phyloP scores from a whole-genome alignment of 495 filamentous ascomycete genomes.

The Pseudomonodictys pantanalensis region DNA sequence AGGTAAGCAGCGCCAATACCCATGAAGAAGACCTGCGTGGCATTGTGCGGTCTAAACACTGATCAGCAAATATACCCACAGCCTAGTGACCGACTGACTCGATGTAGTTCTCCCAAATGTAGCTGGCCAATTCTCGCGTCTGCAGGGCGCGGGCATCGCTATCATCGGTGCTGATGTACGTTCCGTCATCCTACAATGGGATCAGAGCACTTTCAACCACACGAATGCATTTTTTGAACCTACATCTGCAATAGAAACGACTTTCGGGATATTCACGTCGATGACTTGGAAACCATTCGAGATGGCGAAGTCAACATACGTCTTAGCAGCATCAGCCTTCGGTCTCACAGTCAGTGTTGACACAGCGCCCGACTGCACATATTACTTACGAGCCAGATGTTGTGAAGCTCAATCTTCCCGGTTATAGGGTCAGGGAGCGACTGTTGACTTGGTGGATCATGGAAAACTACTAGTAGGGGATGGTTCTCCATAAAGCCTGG shows the following conservation, averaged over 20 bases:
- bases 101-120: slow-evolving; percentile 97
- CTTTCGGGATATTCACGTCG: slow-evolving; percentile 60
- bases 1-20: slow-evolving; percentile 64
- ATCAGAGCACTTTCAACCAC: slow-evolving; percentile 1
- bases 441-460: slow-evolving; percentile 65
- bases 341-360: slow-evolving; percentile 35
- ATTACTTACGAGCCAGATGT: slow-evolving; percentile 74
- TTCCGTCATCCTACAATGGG: slow-evolving; percentile 24
- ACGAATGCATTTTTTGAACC: slow-evolving; percentile 17
- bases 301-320: slow-evolving; percentile 80
- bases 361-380: slow-evolving; percentile 44
- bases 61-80: slow-evolving; percentile 1
- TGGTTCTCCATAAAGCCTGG: slow-evolving; percentile 51
- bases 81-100: slow-evolving; percentile 49
- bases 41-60: slow-evolving; percentile 54
- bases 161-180: slow-evolving; percentile 25
- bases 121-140: slow-evolving; percentile 73
- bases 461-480: slow-evolving; percentile 73
- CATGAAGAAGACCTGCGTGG: slow-evolving; percentile 72
- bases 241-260: slow-evolving; percentile 44
- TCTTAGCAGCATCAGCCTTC: slow-evolving; percentile 72
- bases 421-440: slow-evolving; percentile 65
- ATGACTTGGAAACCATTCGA: slow-evolving; percentile 72
- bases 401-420: slow-evolving; percentile 73
- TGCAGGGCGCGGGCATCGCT: slow-evolving; percentile 36